A percentile compares a stretch with the other conserved stretches of the same genome.
Conservation (phyloP, 1,139 yeast genomes). For the Suhomyces chickasaworum region DNA sequence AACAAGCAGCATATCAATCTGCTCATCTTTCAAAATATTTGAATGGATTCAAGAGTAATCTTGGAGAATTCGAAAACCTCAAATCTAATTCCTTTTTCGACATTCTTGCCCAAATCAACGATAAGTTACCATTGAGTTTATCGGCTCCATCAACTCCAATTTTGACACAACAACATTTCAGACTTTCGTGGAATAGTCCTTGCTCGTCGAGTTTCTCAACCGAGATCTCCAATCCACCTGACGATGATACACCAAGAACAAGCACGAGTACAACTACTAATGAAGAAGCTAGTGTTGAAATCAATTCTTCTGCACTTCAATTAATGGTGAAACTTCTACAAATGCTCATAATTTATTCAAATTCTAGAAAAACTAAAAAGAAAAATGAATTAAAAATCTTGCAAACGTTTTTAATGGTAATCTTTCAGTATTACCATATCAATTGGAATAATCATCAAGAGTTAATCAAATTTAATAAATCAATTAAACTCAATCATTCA, state of each 20-base stretch:
- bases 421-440: slow-evolving; percentile 45
- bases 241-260: slow-evolving; percentile 12
- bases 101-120: slow-evolving; percentile 41
- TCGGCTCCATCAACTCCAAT: slow-evolving; percentile 51
- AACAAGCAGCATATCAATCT: slow-evolving; percentile 15
- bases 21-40: slow-evolving; percentile 25
- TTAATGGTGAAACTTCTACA: slow-evolving; percentile 37
- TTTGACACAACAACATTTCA: slow-evolving; percentile 22
- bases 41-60: slow-evolving; percentile 24
- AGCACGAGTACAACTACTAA: slow-evolving; percentile 11
- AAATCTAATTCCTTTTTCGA: slow-evolving; percentile 36
- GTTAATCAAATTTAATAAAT: slow-evolving; percentile 35
- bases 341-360: slow-evolving; percentile 39
- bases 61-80: slow-evolving; percentile 38
- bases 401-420: slow-evolving; percentile 38
- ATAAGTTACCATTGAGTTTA: slow-evolving; percentile 45
- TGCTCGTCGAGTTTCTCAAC: slow-evolving; percentile 10
- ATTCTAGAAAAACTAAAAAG: slow-evolving; percentile 35
- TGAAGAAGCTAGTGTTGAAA: slow-evolving; percentile 12
- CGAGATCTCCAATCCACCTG: slow-evolving; percentile 7
- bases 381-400: slow-evolving; percentile 36
- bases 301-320: slow-evolving; percentile 32
- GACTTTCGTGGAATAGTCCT: slow-evolving; percentile 10
- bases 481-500: slow-evolving; percentile 42
- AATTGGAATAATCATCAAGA: slow-evolving; percentile 45